phyloP scores from a whole-genome alignment of 2,329 filamentous ascomycete species.

The Aschersonia sp. region DNA sequence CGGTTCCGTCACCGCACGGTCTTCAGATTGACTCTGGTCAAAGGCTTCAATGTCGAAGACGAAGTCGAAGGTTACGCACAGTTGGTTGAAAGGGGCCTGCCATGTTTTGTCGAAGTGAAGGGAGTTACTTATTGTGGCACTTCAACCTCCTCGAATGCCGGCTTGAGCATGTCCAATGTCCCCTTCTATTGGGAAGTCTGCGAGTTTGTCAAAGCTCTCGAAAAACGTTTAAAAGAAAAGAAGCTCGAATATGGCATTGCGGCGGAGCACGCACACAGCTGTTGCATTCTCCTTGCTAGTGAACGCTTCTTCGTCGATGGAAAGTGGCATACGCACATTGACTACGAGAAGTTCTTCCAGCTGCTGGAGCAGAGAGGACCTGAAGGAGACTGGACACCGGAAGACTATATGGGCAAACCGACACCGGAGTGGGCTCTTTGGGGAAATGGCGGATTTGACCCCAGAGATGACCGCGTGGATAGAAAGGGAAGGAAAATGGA shows the following conservation, averaged over 20 bases:
- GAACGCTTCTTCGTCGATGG: slow-evolving; percentile 62
- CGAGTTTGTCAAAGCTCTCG: slow-evolving; percentile 65
- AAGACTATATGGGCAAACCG: slow-evolving; percentile 76
- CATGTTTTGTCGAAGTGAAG: slow-evolving; percentile 90
- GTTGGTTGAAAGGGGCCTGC: slow-evolving; percentile 71
- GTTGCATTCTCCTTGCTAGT: slow-evolving; percentile 77
- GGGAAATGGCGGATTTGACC: slow-evolving; percentile 91
- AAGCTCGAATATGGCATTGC: slow-evolving; percentile 80
- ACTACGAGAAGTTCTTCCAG: slow-evolving; percentile 80
- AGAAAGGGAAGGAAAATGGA: slow-evolving; percentile 62
- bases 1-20: slow-evolving; percentile 81
- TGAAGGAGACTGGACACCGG: slow-evolving; percentile 61
- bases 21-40: slow-evolving; percentile 87
- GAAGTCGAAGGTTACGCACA: slow-evolving; percentile 83
- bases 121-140: slow-evolving; percentile 96
- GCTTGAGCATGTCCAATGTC: slow-evolving; percentile 92
- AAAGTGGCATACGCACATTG: slow-evolving; percentile 83
- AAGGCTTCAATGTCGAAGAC: slow-evolving; percentile 94
- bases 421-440: slow-evolving; percentile 92
- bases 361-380: slow-evolving; percentile 55
- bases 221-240: slow-evolving; percentile 50
- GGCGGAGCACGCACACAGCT: slow-evolving; percentile 89
- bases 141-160: slow-evolving; percentile 66
- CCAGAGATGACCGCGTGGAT: slow-evolving; percentile 73
- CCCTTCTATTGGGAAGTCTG: slow-evolving; percentile 88